A percentile compares a stretch with the other conserved stretches of the same genome.
These are phyloP conservation scores for Amylocarpus encephaloides DNA, from an alignment of 2,329 filamentous ascomycete genomes.

Conservation along the genomic window DNA sequence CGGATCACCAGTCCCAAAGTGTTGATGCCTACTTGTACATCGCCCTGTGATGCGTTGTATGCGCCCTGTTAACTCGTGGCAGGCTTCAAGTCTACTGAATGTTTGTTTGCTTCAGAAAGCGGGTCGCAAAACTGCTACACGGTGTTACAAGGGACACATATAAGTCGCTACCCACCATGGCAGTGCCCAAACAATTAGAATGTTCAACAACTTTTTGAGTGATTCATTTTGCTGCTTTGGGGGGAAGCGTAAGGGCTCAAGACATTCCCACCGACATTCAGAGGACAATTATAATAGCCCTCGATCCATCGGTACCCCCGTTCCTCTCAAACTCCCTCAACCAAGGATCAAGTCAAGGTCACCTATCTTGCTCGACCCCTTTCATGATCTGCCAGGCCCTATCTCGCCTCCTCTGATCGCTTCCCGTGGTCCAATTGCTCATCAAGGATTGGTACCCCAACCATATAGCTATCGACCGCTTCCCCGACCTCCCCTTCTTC, in stretches of 20 bases:
- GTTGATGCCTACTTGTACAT: neutral
- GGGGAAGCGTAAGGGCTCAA: neutral
- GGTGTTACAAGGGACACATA: neutral
- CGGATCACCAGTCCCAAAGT: neutral
- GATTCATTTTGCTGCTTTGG: neutral
- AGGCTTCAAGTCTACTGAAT: neutral
- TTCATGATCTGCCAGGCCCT: neutral
- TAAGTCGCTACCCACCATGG: neutral
- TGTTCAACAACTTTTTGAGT: neutral
- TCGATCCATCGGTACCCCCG: no score
- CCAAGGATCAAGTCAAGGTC: neutral
- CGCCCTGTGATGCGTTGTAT: neutral
- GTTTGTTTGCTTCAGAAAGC: neutral
- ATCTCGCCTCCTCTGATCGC: neutral
- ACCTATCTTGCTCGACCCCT: neutral
- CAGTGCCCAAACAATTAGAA: neutral
- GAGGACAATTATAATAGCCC: neutral
- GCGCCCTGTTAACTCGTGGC: neutral
- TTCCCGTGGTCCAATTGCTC: neutral
- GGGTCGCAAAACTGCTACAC: neutral
- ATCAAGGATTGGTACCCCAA: neutral
- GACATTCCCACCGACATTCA: neutral
- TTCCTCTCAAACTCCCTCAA: no score
- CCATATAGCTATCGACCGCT: neutral
- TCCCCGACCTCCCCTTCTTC: neutral